Evolutionary conservation across 345 rosid species (phyloP).

Genomic region (Brassica nigra): DNA sequence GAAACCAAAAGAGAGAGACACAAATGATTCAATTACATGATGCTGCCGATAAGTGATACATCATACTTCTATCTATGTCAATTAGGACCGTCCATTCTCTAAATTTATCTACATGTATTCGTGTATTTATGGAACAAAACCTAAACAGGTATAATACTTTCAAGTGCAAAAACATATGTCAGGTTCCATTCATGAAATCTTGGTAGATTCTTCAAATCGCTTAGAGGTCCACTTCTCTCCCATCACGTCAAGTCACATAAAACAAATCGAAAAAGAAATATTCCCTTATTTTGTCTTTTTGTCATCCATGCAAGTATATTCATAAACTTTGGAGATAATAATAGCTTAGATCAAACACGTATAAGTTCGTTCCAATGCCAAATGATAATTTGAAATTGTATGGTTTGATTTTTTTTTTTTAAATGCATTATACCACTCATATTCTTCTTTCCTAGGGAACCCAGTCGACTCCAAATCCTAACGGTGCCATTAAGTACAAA

Average conservation of each 20-base stretch:
- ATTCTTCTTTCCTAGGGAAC: constrained; percentile 2
- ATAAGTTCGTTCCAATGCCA: background rate
- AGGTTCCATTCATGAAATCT: background rate
- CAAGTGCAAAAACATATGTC: background rate
- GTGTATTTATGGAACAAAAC: background rate
- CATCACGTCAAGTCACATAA: background rate
- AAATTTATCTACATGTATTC: background rate
- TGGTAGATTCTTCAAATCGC: constrained; percentile 14
- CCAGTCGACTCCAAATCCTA: background rate
- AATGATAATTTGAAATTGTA: background rate
- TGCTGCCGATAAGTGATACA: background rate
- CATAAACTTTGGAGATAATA: background rate
- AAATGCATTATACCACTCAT: background rate
- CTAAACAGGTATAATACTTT: background rate
- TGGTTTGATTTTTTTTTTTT: background rate
- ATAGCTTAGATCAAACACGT: background rate
- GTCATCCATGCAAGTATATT: background rate
- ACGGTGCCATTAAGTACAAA: background rate
- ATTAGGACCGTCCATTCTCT: background rate
- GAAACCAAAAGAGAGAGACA: background rate
- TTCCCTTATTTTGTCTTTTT: background rate
- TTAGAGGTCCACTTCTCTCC: background rate
- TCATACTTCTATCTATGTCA: background rate
- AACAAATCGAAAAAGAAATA: background rate
- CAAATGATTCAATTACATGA: background rate